Conservation (phyloP, 257 asterid genomes). For the Nicotiana otophora region DNA sequence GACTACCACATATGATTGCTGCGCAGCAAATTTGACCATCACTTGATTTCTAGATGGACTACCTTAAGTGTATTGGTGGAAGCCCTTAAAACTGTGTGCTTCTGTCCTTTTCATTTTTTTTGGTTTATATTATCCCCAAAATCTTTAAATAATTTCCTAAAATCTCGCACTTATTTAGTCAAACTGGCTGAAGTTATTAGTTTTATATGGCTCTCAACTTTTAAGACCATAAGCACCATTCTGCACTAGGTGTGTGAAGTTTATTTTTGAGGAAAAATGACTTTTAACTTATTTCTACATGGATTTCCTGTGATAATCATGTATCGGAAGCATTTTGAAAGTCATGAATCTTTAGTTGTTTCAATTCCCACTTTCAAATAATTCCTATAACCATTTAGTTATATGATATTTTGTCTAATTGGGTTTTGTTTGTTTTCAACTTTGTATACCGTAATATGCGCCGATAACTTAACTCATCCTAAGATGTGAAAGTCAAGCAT, state of each 20-base stretch:
- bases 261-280: neutral
- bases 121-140: neutral
- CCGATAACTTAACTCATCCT: constrained; percentile 47
- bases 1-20: too few species aligned
- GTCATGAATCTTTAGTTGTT: neutral
- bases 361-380: neutral
- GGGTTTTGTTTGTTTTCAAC: neutral
- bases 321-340: neutral
- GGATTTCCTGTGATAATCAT: too few species aligned
- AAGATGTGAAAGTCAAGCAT: constrained; percentile 67
- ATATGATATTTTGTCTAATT: neutral
- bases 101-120: neutral
- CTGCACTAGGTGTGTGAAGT: neutral
- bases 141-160: neutral
- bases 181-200: neutral
- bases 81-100: neutral
- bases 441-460: neutral
- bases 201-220: neutral
- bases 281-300: neutral
- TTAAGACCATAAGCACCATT: neutral
- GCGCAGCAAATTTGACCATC: too few species aligned
- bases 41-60: too few species aligned
- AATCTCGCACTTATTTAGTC: neutral
- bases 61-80: neutral
- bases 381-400: neutral